phyloP scores from a whole-genome alignment of 1,139 yeast genomes.

The Wickerhamomyces sp. region DNA sequence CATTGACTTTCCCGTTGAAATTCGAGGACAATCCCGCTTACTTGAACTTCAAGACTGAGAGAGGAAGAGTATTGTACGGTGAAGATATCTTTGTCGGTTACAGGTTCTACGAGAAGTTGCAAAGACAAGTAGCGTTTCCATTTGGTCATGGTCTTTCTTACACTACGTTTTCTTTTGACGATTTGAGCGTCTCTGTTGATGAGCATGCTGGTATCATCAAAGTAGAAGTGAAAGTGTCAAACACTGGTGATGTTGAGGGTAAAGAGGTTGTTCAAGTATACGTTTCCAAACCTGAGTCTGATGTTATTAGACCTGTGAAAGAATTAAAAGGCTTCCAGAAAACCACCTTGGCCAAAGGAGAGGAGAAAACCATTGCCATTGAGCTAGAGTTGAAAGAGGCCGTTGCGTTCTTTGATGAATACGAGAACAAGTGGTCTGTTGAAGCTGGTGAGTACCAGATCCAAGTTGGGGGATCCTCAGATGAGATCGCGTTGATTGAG shows the following conservation, averaged over 20 bases:
- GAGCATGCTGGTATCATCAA: constrained; percentile 26
- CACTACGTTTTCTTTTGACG: constrained; percentile 34
- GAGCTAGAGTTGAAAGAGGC: constrained; percentile 37
- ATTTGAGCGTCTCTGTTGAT: constrained; percentile 14
- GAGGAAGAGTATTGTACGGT: constrained; percentile 47
- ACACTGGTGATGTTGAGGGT: constrained; percentile 35
- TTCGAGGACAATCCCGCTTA: constrained; percentile 42
- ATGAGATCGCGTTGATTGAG: constrained; percentile 17
- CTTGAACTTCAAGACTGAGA: constrained; percentile 35
- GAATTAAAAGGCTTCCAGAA: constrained; percentile 51
- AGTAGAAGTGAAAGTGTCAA: constrained; percentile 34
- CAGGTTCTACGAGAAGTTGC: constrained; percentile 45
- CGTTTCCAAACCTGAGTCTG: constrained; percentile 32
- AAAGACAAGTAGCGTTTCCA: constrained; percentile 42
- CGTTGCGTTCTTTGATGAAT: constrained; percentile 46
- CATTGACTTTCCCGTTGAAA: constrained; percentile 48
- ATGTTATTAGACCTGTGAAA: constrained; percentile 44
- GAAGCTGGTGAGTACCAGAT: constrained; percentile 43
- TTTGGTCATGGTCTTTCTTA: constrained; percentile 58
- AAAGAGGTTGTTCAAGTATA: constrained; percentile 40
- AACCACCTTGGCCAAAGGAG: constrained; percentile 36
- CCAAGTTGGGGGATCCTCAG: constrained; percentile 34
- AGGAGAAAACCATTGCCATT: constrained; percentile 30
- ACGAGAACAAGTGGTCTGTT: constrained; percentile 41
- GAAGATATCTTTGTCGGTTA: constrained; percentile 49